Evolutionary conservation across 2,329 filamentous ascomycete species (phyloP).

Genomic region (Diatrype stigma): DNA sequence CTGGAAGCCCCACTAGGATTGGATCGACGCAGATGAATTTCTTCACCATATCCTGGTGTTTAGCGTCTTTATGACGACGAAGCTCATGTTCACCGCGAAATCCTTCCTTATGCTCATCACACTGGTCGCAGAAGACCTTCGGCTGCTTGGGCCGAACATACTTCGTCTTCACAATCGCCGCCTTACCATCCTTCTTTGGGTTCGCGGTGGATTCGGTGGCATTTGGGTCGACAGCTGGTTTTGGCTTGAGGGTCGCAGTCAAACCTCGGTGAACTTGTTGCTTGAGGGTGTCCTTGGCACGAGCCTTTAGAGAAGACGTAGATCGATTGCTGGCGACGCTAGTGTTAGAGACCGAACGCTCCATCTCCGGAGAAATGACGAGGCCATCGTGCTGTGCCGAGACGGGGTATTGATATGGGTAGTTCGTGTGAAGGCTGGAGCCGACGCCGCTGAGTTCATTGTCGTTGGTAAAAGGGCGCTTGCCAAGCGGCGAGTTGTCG

Average conservation of each 20-base stretch:
- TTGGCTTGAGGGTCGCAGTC: constrained; percentile 40
- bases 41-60: constrained; percentile 57
- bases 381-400: constrained; percentile 26
- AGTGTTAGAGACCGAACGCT: constrained; percentile 43
- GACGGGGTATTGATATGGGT: constrained; percentile 26
- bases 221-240: constrained; percentile 32
- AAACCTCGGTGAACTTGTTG: constrained; percentile 41
- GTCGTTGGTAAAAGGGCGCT: constrained; percentile 20
- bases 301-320: constrained; percentile 39
- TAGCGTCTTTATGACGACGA: constrained; percentile 59
- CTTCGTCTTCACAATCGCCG: constrained; percentile 37
- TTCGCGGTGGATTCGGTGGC: constrained; percentile 15
- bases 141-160: constrained; percentile 63
- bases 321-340: constrained; percentile 41
- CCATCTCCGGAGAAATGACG: constrained; percentile 36
- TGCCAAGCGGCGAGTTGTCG: constrained; percentile 22
- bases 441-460: constrained; percentile 34
- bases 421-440: constrained; percentile 26
- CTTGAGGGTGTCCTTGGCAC: constrained; percentile 44
- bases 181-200: constrained; percentile 38
- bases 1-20: constrained; percentile 30
- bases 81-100: constrained; percentile 87
- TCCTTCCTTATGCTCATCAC: constrained; percentile 68
- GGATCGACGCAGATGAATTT: constrained; percentile 59
- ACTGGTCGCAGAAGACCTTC: constrained; percentile 67